Conservation (phyloP, 2,329 filamentous ascomycete species). For the Cryphonectria carpinicola region DNA sequence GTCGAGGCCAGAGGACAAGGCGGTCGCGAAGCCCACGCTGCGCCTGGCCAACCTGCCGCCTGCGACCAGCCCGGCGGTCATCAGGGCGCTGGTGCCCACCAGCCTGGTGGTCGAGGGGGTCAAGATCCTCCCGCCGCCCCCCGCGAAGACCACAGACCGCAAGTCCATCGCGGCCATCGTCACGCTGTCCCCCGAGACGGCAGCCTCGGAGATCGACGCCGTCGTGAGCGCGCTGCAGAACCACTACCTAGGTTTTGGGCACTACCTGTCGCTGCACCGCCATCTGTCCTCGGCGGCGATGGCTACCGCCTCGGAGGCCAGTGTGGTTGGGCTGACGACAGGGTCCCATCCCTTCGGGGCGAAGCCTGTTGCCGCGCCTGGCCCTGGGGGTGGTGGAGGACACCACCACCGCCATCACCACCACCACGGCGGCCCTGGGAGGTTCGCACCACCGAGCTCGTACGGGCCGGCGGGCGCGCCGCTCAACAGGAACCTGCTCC, state of each 20-base stretch:
- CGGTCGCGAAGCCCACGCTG: conserved; percentile 65
- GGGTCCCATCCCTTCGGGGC: conserved; percentile 77
- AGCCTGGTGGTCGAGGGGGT: conserved; percentile 73
- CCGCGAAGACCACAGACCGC: conserved; percentile 61
- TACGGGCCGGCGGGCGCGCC: conserved; percentile 55
- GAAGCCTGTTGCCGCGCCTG: conserved; percentile 58
- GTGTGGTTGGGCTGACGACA: conserved; percentile 49
- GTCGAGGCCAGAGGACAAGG: conserved; percentile 57
- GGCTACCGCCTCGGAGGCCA: conserved; percentile 39
- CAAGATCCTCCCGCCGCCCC: conserved; percentile 63
- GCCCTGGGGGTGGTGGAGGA: conserved; percentile 34
- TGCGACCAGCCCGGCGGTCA: conserved; percentile 59
- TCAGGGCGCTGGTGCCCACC: conserved; percentile 62
- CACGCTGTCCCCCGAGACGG: conserved; percentile 77
- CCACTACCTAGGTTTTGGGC: conserved; percentile 82
- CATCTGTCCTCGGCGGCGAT: conserved; percentile 80
- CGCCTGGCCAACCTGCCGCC: conserved; percentile 65
- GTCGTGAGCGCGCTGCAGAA: conserved; percentile 80
- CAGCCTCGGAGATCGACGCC: conserved; percentile 80
- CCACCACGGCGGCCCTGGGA: conserved; percentile 39
- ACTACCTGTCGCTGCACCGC: conserved; percentile 77
- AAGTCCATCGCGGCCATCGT: conserved; percentile 79
- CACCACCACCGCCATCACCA: conserved; percentile 19
- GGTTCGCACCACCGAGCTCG: conserved; percentile 77
- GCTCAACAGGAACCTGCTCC: conserved; percentile 54